A percentile compares a stretch with the other conserved stretches of the same genome.
phyloP scores from a whole-genome alignment of 257 asterid species.

The Linderniella brevidens region DNA sequence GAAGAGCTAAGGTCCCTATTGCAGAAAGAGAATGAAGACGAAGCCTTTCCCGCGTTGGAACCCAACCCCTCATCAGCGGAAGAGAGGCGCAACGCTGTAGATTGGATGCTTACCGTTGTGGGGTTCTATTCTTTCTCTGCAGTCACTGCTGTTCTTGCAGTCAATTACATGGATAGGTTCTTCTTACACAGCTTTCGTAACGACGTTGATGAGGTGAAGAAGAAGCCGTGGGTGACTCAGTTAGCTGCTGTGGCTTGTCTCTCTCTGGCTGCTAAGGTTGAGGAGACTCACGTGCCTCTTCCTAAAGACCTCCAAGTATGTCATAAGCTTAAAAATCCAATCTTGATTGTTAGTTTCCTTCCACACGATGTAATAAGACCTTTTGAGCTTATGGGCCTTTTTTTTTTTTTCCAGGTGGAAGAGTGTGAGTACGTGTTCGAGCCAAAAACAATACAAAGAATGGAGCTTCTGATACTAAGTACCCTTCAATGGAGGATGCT shows the following conservation, averaged over 20 bases:
- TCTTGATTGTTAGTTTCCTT: conserved; percentile 4
- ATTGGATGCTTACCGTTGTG: conserved; percentile 35
- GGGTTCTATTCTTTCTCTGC: conserved; percentile 31
- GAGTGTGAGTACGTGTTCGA: conserved; percentile 34
- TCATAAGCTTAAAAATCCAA: conserved; percentile 4
- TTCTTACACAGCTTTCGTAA: conserved; percentile 14
- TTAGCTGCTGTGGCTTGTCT: conserved; percentile 42
- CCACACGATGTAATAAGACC: background rate
- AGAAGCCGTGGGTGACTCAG: conserved; percentile 46
- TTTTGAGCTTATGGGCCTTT: background rate
- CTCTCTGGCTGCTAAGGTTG: conserved; percentile 51
- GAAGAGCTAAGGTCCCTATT: conserved; percentile 35
- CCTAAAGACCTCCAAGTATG: conserved; percentile 41
- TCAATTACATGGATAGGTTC: conserved; percentile 29
- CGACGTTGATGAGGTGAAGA: conserved; percentile 7
- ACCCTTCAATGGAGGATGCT: conserved; percentile 55
- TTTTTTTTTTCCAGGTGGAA: conserved; percentile 26
- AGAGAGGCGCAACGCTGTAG: conserved; percentile 36
- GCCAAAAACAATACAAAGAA: conserved; percentile 43
- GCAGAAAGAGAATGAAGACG: conserved; percentile 35
- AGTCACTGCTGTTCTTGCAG: conserved; percentile 41
- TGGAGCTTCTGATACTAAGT: conserved; percentile 48
- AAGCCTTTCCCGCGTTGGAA: conserved; percentile 11
- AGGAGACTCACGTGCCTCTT: conserved; percentile 37
- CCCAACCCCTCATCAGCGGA: conserved; percentile 13